phyloP scores from a whole-genome alignment of 148 eudicot genomes.

The Vaccinium vitisidaea region DNA sequence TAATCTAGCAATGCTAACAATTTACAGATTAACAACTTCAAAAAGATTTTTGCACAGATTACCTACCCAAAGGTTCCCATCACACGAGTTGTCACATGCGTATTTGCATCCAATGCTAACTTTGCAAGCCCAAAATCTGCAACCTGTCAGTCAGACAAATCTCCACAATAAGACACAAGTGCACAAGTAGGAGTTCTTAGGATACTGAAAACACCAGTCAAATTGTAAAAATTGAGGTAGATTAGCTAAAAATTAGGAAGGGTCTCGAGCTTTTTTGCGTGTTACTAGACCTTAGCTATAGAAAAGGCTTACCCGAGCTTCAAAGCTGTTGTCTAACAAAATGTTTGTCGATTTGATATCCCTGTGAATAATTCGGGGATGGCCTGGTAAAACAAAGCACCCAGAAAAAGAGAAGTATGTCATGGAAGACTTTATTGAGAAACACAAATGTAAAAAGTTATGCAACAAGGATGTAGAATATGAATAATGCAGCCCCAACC shows the following conservation, averaged over 20 bases:
- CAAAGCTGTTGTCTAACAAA: conserved; percentile 73
- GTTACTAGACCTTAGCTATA: neutral
- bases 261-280: neutral
- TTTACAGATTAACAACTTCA: no score
- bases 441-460: conserved; percentile 9
- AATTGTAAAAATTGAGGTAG: neutral
- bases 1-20: neutral
- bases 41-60: neutral
- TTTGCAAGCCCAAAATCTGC: conserved; percentile 87
- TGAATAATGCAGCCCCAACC: neutral
- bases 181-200: neutral
- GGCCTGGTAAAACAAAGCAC: conserved; percentile 41
- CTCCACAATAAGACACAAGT: conserved; percentile 3
- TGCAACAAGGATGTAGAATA: conserved; percentile 13
- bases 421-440: neutral
- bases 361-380: conserved; percentile 80
- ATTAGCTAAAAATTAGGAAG: neutral
- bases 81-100: conserved; percentile 75
- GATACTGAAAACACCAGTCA: neutral
- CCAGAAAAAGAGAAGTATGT: neutral
- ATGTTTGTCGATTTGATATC: conserved; percentile 80
- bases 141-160: conserved; percentile 31
- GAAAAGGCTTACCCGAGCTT: conserved; percentile 65
- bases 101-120: conserved; percentile 53
- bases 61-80: conserved; percentile 83